Conservation (phyloP, 345 rosid genomes). For the Euphorbia peplus region DNA sequence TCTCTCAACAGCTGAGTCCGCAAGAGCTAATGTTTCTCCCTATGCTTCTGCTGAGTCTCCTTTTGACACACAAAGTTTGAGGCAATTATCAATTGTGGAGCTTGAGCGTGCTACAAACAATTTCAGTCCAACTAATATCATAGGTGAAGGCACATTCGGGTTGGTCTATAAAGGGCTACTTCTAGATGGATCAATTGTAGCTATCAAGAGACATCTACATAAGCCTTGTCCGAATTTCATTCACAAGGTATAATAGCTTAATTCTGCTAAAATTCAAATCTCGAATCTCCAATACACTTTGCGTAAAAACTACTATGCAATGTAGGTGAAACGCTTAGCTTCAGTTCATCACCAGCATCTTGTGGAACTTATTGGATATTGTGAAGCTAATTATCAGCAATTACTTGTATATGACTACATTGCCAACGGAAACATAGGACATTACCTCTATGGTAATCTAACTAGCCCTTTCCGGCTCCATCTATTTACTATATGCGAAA, state of each 20-base stretch:
- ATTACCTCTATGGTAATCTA: conserved; percentile 37
- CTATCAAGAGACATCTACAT: conserved; percentile 37
- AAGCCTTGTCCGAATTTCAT: conserved; percentile 22
- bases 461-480: neutral
- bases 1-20: conserved; percentile 29
- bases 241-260: conserved; percentile 31
- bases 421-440: conserved; percentile 40
- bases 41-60: conserved; percentile 25
- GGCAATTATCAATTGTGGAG: conserved; percentile 33
- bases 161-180: conserved; percentile 44
- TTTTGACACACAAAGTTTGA: conserved; percentile 12
- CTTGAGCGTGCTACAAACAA: conserved; percentile 40
- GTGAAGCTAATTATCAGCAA: conserved; percentile 34
- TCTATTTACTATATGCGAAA: neutral
- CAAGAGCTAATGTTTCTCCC: conserved; percentile 22
- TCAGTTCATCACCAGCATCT: conserved; percentile 35
- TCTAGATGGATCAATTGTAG: conserved; percentile 45
- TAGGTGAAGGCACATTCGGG: conserved; percentile 46
- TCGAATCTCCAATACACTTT: neutral
- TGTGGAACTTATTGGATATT: conserved; percentile 41
- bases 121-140: conserved; percentile 41
- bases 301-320: neutral
- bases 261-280: neutral
- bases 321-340: conserved; percentile 38
- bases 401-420: conserved; percentile 39